Evolutionary conservation across 2,329 filamentous ascomycete genomes (phyloP), one percentile per base, ranked within the genome.

Genomic region (Pseudogymnoascus sp.): DNA sequence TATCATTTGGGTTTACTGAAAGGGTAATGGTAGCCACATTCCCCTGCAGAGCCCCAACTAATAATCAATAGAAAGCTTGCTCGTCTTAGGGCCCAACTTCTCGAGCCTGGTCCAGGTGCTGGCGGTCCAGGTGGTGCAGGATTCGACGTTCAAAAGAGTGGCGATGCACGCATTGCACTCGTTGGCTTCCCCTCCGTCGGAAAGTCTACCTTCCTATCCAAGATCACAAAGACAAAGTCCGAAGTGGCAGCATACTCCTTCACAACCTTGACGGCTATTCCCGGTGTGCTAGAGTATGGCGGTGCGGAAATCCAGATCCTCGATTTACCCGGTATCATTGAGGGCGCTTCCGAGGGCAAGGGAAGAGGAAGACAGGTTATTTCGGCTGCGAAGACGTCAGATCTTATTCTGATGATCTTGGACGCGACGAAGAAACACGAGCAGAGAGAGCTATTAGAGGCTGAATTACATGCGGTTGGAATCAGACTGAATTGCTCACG

Each of bases 141-240:
- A 8, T 99, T 95, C 73, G 89, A 92, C 71, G 94, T 99, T 39
- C 94, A 88, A 73, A 99, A 99, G 76, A 92, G 88, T 65, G 94
- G 94, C 64, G 94, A 99, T 78, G 94, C 94, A 12, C 85, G 94
- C 69, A 97, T 99, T 75, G 91, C 95, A 1, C 83, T 99, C 2
- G 95, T 99, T 59, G 94, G 94, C n/a, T 99, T 99, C 68, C 94
- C 95, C 0, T 99, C 95, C 0, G 94, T 99, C 58, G 94, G 94
- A 72, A 99, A 99, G 77, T 99, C 94, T 2, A 99, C 94, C 0
- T 97, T 99, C 71, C 74, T 99, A n/a, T 96, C 92, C 56, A 96
- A 97, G 71, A 95, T 99, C 72, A 99, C 94, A 57, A 97, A 96
- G 76, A 99, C 95, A 37, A 91, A 90, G 70, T 96, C 91, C 57